phyloP scores from a whole-genome alignment of 2,329 filamentous ascomycete species.

The Trichothecium roseum region DNA sequence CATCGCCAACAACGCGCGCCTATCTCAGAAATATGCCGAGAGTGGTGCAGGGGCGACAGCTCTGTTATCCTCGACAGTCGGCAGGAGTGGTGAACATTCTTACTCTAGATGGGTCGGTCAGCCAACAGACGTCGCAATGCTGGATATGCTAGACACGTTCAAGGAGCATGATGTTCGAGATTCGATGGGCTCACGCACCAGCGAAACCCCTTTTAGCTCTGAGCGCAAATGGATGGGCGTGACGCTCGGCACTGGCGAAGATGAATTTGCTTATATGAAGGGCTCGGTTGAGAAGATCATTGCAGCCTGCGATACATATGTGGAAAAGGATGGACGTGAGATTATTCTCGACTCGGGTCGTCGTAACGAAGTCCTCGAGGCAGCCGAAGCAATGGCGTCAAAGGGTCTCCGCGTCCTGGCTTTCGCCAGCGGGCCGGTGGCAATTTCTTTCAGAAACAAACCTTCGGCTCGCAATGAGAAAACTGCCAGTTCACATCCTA shows the following conservation, averaged over 20 bases:
- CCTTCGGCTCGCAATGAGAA: constrained; percentile 35
- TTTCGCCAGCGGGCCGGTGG: constrained; percentile 75
- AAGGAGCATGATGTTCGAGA: constrained; percentile 87
- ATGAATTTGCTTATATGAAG: constrained; percentile 88
- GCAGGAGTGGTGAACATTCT: constrained; percentile 42
- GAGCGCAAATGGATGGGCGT: constrained; percentile 99
- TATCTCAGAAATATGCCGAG: constrained; percentile 63
- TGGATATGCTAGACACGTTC: constrained; percentile 85
- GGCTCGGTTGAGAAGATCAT: constrained; percentile 84
- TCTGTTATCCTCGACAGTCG: constrained; percentile 75
- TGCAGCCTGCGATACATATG: constrained; percentile 79
- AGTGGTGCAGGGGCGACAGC: constrained; percentile 59
- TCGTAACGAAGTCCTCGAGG: constrained; percentile 63
- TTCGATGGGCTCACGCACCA: constrained; percentile 68
- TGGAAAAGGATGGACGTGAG: constrained; percentile 77
- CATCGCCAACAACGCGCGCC: constrained; percentile 86
- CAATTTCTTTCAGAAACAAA: constrained; percentile 23
- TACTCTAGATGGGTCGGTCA: constrained; percentile 94
- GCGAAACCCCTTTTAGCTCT: constrained; percentile 91
- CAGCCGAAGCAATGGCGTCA: constrained; percentile 77
- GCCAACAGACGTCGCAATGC: constrained; percentile 92
- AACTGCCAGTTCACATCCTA: constrained; percentile 34
- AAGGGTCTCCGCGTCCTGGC: constrained; percentile 85
- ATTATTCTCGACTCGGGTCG: constrained; percentile 71
- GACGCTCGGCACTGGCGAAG: constrained; percentile 59